These are phyloP conservation scores for Dendrobium catenatum DNA, from an alignment of 106 monocot species.

Conservation along the genomic window DNA sequence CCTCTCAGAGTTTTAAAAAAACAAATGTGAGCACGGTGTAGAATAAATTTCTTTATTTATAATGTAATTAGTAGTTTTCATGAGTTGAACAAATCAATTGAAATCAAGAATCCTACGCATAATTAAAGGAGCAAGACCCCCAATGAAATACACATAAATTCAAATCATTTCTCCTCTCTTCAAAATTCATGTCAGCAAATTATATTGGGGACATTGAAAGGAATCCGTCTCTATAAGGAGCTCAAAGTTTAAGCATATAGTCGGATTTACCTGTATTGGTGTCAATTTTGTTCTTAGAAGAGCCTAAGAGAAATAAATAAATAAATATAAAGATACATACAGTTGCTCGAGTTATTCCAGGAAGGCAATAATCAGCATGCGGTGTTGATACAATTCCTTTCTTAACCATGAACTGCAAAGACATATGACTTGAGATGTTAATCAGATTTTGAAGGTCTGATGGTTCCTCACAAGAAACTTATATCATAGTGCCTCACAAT, in stretches of 20 bases:
- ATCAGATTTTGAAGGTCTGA: neutral
- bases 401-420: conserved; percentile 90
- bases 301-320: neutral
- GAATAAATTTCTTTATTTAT: too few species aligned
- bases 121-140: too few species aligned
- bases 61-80: too few species aligned
- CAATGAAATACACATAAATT: too few species aligned
- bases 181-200: neutral
- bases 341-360: conserved; percentile 89
- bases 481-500: conserved; percentile 42
- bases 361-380: conserved; percentile 96
- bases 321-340: conserved; percentile 34
- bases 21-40: too few species aligned
- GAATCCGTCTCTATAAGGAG: neutral
- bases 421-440: conserved; percentile 5
- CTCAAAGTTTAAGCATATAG: neutral
- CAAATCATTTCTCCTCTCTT: too few species aligned
- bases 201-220: neutral
- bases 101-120: too few species aligned
- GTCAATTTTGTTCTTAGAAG: neutral
- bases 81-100: too few species aligned
- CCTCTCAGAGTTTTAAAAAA: too few species aligned
- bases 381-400: conserved; percentile 82
- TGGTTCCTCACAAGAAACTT: neutral
- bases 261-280: neutral